Conservation (phyloP, 2,329 filamentous ascomycete genomes). For the Aspergillus proliferans region DNA sequence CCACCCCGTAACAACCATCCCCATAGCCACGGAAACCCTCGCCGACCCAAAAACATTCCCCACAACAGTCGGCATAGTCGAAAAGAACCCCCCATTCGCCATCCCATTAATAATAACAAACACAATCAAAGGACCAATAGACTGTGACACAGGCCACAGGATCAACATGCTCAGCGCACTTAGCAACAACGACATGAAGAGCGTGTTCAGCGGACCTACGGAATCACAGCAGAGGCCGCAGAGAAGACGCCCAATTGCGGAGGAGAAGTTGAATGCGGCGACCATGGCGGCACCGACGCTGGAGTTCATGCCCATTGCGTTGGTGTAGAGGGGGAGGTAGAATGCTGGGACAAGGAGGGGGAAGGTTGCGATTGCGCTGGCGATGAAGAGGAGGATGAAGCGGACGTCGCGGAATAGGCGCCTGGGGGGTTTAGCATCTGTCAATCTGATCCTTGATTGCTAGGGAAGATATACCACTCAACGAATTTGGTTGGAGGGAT, state of each 20-base stretch:
- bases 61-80: constrained; percentile 58
- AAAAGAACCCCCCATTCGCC: constrained; percentile 59
- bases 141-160: constrained; percentile 55
- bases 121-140: constrained; percentile 47
- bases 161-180: constrained; percentile 54
- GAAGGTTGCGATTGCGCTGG: constrained; percentile 53
- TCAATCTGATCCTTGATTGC: no score
- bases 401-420: constrained; percentile 42
- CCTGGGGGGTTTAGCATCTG: no score
- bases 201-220: constrained; percentile 52
- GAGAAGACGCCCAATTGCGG: constrained; percentile 51
- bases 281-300: constrained; percentile 52
- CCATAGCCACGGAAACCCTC: constrained; percentile 52
- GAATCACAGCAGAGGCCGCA: constrained; percentile 51
- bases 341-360: constrained; percentile 57
- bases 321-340: constrained; percentile 53
- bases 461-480: constrained; percentile 40
- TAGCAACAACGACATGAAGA: constrained; percentile 47
- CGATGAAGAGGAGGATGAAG: constrained; percentile 50
- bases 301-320: constrained; percentile 50
- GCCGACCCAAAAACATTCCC: constrained; percentile 54
- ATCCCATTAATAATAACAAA: constrained; percentile 57
- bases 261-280: constrained; percentile 57
- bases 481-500: constrained; percentile 38
- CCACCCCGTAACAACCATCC: constrained; percentile 59